These are phyloP conservation scores for Solanum chiquidenum DNA, from an alignment of 257 asterid species.

Conservation along the genomic window DNA sequence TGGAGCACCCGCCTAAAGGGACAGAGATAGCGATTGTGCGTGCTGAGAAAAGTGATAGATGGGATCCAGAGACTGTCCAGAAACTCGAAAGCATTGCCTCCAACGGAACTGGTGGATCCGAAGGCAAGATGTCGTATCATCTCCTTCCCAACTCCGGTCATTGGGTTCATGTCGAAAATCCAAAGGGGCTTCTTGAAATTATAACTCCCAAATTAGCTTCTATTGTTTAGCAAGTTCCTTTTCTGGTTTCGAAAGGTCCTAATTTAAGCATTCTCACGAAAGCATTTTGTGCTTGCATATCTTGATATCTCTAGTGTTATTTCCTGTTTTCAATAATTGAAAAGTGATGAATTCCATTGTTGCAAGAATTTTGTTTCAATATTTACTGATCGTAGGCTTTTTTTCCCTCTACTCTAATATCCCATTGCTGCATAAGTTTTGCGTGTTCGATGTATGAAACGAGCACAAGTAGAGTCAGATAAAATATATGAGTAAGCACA, in stretches of 20 bases:
- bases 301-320: background rate
- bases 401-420: background rate
- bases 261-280: background rate
- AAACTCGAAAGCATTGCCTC: slow-evolving; percentile 40
- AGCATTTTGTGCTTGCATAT: background rate
- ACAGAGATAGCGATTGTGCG: slow-evolving; percentile 62
- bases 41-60: slow-evolving; percentile 87
- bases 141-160: slow-evolving; percentile 81
- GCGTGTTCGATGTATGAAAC: background rate
- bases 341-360: background rate
- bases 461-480: background rate
- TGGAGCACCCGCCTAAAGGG: slow-evolving; percentile 62
- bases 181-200: slow-evolving; percentile 79
- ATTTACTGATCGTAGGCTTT: background rate
- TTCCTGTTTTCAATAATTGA: background rate
- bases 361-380: background rate
- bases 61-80: slow-evolving; percentile 46
- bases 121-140: slow-evolving; percentile 51
- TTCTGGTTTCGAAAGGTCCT: background rate
- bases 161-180: slow-evolving; percentile 98
- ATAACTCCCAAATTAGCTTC: slow-evolving; percentile 66
- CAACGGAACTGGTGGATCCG: slow-evolving; percentile 22
- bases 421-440: background rate
- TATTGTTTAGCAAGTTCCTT: slow-evolving; percentile 19
- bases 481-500: background rate